phyloP scores from a whole-genome alignment of 2,329 filamentous ascomycete genomes.

The Cercospora sp. region DNA sequence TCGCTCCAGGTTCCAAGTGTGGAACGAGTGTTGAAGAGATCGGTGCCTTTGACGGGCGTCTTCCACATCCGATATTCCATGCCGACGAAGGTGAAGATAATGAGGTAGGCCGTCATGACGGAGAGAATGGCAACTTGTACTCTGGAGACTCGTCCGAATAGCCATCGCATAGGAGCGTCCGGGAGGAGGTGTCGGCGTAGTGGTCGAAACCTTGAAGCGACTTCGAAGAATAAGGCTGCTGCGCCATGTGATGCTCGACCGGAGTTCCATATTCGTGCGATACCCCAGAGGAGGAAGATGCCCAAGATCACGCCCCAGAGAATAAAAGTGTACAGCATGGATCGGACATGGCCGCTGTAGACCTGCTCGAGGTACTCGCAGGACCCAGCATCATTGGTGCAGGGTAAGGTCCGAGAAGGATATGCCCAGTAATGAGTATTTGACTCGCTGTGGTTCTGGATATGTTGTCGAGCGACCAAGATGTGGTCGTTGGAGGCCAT shows the following conservation, averaged over 20 bases:
- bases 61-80: conserved; percentile 69
- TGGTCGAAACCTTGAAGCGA: conserved; percentile 16
- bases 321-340: conserved; percentile 59
- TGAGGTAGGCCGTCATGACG: conserved; percentile 61
- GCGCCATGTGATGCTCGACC: conserved; percentile 22
- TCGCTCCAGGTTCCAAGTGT: conserved; percentile 68
- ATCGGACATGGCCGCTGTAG: conserved; percentile 56
- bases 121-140: conserved; percentile 65
- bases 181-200: conserved; percentile 53
- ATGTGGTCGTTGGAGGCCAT: neutral
- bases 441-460: conserved; percentile 36
- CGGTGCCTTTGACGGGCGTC: conserved; percentile 63
- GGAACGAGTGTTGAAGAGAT: conserved; percentile 64
- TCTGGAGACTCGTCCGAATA: conserved; percentile 69
- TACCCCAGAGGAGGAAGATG: conserved; percentile 49
- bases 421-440: conserved; percentile 58
- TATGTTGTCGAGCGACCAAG: conserved; percentile 26
- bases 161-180: conserved; percentile 52
- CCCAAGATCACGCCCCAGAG: conserved; percentile 57
- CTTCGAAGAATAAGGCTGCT: conserved; percentile 24
- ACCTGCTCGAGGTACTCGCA: conserved; percentile 61
- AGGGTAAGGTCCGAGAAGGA: conserved; percentile 55
- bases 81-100: conserved; percentile 64
- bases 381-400: conserved; percentile 58
- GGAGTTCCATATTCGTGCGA: conserved; percentile 37